A percentile compares a stretch with the other conserved stretches of the same genome.
Conservation (phyloP, 1,284 basidiomycete species). For the Vanrija sp. region DNA sequence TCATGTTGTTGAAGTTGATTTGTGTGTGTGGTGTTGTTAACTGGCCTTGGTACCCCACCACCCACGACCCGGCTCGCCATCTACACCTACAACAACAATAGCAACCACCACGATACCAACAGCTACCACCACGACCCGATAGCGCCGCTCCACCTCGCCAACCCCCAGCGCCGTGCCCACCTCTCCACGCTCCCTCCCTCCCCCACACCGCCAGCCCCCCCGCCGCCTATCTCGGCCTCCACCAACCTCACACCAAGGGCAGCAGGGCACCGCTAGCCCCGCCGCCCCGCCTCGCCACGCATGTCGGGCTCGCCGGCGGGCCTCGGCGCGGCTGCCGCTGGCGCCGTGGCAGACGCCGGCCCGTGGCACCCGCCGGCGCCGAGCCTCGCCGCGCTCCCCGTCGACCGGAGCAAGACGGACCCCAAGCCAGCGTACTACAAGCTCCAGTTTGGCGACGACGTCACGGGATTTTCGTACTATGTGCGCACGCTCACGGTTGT, state of each 20-base stretch:
- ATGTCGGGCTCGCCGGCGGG: slow-evolving; percentile 4
- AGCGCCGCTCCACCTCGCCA: background rate
- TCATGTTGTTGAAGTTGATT: too few relatives aligned
- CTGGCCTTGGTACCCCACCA: too few relatives aligned
- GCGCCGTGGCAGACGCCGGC: background rate
- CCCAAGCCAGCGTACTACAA: slow-evolving; percentile 50
- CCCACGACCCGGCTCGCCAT: too few relatives aligned
- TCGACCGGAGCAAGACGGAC: slow-evolving; percentile 46
- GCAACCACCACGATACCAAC: too few relatives aligned
- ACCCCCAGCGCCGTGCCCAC: background rate
- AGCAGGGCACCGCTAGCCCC: too few relatives aligned
- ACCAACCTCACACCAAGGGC: too few relatives aligned
- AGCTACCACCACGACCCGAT: too few relatives aligned
- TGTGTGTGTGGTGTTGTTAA: too few relatives aligned
- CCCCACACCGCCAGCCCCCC: background rate
- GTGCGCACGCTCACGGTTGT: slow-evolving; percentile 46
- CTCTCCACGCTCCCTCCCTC: background rate
- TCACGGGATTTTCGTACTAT: slow-evolving; percentile 49
- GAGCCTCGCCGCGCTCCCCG: slow-evolving; percentile 42
- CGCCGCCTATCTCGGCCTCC: background rate
- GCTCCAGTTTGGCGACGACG: slow-evolving; percentile 47
- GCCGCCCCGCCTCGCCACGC: background rate
- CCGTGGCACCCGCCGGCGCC: slow-evolving; percentile 42
- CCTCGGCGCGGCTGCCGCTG: background rate
- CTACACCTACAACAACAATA: too few relatives aligned